Evolutionary conservation across 1,284 basidiomycete genomes (phyloP), one percentile per base, ranked within the genome.

Genomic region (Cryptococcus deneoformans): DNA sequence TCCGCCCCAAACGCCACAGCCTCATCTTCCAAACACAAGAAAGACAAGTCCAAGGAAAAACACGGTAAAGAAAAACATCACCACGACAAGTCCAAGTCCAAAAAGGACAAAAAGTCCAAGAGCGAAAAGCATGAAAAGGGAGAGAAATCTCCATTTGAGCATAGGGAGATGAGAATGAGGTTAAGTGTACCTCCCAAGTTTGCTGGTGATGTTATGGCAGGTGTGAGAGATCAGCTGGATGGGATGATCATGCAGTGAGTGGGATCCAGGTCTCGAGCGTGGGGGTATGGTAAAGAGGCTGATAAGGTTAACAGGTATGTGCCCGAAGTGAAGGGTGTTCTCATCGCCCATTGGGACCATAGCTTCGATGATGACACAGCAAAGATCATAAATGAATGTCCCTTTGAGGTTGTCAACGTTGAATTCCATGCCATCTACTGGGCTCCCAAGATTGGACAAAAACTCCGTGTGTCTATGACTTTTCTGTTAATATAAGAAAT

Each of bases 241-340:
- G 89, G 88, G 9, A 88, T 94, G 87, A 80, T 95, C 29, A 95
- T 96, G 92, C 85, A 90, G 92, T 92, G 70, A 72, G 85, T 78
- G 43, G 39, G 46, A n/a, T 35, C 39, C 14, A 36, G 16, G 20
- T 20, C 20, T 20, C 20, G 20, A 20, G 20, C 20, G 20, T 20
- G 20, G 20, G 20, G 20, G 39, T 5, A 35, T 8, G 40, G 40
- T 14, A 35, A 36, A 11, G 39, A 11, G 9, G 43, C 40, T 45
- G 20, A 12, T 52, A 7, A 9, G n/a, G 20, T 20, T 45, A n/a
- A 36, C 59, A 97, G 94, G 77, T 95, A 97, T 77, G 86, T 95
- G 48, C 88, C 90, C 24, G 86, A 90, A 24, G 81, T 98, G 49
- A 82, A 20, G 84, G 93, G 92, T 59, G 92, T 99, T 2, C 84